Evolutionary conservation across 805 yeast genomes (phyloP).

Genomic region (Candida xyloterini): DNA sequence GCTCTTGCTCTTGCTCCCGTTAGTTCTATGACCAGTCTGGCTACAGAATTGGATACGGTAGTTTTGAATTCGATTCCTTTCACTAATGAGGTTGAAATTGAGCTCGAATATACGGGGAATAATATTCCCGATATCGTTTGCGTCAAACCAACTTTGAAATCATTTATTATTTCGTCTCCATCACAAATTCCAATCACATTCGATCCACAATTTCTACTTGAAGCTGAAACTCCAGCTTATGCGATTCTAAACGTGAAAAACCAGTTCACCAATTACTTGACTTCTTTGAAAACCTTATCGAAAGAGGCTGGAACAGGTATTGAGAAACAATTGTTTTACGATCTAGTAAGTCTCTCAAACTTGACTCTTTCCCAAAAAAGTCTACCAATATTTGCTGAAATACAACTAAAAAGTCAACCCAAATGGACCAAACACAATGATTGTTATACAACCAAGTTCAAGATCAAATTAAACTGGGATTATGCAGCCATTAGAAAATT

Average conservation of each 20-base stretch:
- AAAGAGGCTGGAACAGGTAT: conserved; percentile 22
- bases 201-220: conserved; percentile 16
- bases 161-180: conserved; percentile 20
- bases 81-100: conserved; percentile 16
- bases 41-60: conserved; percentile 3
- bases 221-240: conserved; percentile 15
- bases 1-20: conserved; percentile 10
- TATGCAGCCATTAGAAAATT: conserved; percentile 11
- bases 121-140: conserved; percentile 15
- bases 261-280: conserved; percentile 13
- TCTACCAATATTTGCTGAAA: conserved; percentile 19
- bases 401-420: conserved; percentile 14
- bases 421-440: conserved; percentile 16
- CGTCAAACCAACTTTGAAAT: conserved; percentile 16
- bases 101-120: conserved; percentile 15
- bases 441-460: conserved; percentile 13
- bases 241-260: conserved; percentile 14
- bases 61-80: conserved; percentile 7
- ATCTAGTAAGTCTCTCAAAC: conserved; percentile 22
- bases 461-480: conserved; percentile 18
- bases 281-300: conserved; percentile 15
- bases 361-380: conserved; percentile 14
- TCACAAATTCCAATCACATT: conserved; percentile 20
- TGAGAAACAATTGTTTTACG: conserved; percentile 24
- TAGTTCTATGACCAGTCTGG: conserved; percentile 10